A percentile compares a stretch with the other conserved stretches of the same genome.
Conservation (phyloP, 2,329 filamentous ascomycete species). For the Ophidiomyces ophidiicola region DNA sequence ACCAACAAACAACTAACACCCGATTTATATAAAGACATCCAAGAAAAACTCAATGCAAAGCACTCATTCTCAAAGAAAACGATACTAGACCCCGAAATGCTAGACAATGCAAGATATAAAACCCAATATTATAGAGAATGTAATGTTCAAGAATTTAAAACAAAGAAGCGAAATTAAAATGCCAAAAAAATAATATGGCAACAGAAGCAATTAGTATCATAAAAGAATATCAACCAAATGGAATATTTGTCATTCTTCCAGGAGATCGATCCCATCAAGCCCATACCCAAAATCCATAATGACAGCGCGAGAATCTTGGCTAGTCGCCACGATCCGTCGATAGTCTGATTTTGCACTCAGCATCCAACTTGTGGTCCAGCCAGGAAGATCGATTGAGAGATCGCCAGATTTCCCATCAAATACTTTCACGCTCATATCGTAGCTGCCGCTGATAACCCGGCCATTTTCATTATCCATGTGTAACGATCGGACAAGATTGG, state of each 20-base stretch:
- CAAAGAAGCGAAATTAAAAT: no score
- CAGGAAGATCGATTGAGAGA: constrained; percentile 71
- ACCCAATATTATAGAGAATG: no score
- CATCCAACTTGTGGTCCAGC: constrained; percentile 96
- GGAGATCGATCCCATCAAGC: constrained; percentile 38
- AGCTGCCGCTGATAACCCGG: constrained; percentile 79
- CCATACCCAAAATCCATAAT: constrained; percentile 78
- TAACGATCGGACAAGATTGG: constrained; percentile 73
- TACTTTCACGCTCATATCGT: constrained; percentile 91
- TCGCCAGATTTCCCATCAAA: constrained; percentile 75
- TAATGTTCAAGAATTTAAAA: no score
- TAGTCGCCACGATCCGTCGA: constrained; percentile 82
- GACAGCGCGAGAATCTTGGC: constrained; percentile 82
- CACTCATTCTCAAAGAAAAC: no score
- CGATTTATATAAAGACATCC: no score
- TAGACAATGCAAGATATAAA: no score
- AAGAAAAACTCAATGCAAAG: no score
- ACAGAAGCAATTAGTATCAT: not conserved
- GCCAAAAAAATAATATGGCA: no score
- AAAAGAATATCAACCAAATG: not conserved
- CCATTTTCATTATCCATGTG: constrained; percentile 82
- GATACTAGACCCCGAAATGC: no score
- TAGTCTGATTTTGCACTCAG: constrained; percentile 93
- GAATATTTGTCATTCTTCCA: constrained; percentile 29
- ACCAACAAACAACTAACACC: no score